phyloP scores from a whole-genome alignment of 192 early-diverging fungal genomes.

The Thamnidium elegans region DNA sequence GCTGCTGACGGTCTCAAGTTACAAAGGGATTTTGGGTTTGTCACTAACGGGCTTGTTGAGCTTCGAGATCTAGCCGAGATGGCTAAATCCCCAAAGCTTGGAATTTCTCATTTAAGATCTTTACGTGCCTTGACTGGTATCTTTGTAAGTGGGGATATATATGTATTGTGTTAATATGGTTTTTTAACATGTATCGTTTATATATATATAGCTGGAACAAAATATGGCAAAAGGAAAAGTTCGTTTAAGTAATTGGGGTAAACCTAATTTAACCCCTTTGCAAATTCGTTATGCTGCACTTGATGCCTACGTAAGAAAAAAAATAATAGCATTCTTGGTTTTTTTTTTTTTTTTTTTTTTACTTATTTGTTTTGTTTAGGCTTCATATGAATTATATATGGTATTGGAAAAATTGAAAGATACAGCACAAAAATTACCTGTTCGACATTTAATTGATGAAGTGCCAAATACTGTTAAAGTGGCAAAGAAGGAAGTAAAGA shows the following conservation, averaged over 20 bases:
- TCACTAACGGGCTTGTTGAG: slow-evolving; percentile 32
- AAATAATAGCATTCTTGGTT: background rate
- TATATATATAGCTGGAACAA: slow-evolving; percentile 20
- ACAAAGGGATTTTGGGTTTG: slow-evolving; percentile 23
- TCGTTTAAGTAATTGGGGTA: slow-evolving; percentile 26
- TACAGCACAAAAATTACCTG: background rate
- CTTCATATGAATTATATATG: slow-evolving; percentile 12
- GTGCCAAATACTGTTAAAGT: background rate
- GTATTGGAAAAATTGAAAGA: background rate
- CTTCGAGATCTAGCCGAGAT: slow-evolving; percentile 9
- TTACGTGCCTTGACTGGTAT: slow-evolving; percentile 21
- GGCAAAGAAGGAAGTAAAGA: background rate
- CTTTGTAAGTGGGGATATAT: slow-evolving; percentile 17
- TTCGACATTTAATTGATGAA: slow-evolving; percentile 11
- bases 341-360: no score
- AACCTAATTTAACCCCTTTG: slow-evolving; percentile 1
- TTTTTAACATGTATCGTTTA: background rate
- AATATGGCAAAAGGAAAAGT: slow-evolving; percentile 24
- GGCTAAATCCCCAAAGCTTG: background rate
- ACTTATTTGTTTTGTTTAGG: background rate
- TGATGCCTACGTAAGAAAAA: slow-evolving; percentile 29
- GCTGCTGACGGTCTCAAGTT: slow-evolving; percentile 27
- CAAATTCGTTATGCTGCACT: slow-evolving; percentile 28
- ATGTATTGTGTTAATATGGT: background rate
- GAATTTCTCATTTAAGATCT: slow-evolving; percentile 1